These are phyloP conservation scores for Didymella sp. DNA, from an alignment of 2,329 filamentous ascomycete species.

Conservation along the genomic window DNA sequence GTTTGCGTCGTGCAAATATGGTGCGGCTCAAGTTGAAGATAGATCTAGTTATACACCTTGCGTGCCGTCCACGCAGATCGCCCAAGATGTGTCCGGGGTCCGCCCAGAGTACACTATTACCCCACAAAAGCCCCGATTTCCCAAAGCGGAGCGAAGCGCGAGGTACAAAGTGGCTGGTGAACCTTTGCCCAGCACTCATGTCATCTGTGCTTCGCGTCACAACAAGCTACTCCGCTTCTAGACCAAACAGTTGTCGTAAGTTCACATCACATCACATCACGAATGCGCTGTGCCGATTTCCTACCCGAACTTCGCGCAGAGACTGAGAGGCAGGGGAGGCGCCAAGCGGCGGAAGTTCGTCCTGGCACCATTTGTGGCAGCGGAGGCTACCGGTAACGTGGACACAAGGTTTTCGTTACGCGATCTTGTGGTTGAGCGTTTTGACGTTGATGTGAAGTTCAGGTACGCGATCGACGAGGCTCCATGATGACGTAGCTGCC, in stretches of 20 bases:
- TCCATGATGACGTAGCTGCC: constrained; percentile 25
- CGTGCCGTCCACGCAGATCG: neutral
- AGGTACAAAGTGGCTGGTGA: constrained; percentile 17
- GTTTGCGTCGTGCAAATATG: neutral
- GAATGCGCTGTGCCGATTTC: constrained; percentile 22
- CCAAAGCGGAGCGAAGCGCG: constrained; percentile 18
- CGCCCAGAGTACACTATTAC: constrained; percentile 12
- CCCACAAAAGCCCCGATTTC: constrained; percentile 10
- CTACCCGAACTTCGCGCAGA: constrained; percentile 16
- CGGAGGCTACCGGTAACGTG: constrained; percentile 12
- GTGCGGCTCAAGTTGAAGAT: constrained; percentile 2
- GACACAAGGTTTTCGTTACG: constrained; percentile 6
- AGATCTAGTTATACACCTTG: neutral
- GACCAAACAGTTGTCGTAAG: neutral
- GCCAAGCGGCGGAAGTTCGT: constrained; percentile 11
- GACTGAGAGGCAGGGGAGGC: neutral
- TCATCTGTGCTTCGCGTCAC: constrained; percentile 8
- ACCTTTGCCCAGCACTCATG: constrained; percentile 7
- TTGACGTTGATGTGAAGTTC: constrained; percentile 1
- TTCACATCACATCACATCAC: neutral
- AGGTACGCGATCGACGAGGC: constrained; percentile 21
- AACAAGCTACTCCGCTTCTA: constrained; percentile 15
- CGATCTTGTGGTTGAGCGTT: constrained; percentile 5
- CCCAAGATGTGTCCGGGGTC: neutral
- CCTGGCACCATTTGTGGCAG: constrained; percentile 17